phyloP scores from a whole-genome alignment of 2,329 filamentous ascomycete species.

The Beauveria caledonica region DNA sequence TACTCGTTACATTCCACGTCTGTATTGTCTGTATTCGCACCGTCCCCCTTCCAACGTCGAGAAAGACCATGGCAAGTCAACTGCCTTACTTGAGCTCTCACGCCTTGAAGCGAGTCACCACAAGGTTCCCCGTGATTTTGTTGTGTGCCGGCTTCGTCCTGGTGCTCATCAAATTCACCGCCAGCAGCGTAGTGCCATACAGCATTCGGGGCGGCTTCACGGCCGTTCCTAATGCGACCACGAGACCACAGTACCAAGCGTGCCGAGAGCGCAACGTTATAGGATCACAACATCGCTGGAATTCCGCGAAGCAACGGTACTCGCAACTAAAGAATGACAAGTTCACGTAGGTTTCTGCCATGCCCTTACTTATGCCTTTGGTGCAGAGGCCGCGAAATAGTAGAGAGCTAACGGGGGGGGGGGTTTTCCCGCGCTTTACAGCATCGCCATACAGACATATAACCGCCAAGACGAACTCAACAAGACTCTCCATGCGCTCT shows the following conservation, averaged over 20 bases:
- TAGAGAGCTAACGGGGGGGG: neutral
- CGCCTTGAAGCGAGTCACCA: slow-evolving; percentile 31
- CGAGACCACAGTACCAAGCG: neutral
- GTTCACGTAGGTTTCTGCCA: neutral
- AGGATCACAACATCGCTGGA: neutral
- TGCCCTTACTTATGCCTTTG: neutral
- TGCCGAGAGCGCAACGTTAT: neutral
- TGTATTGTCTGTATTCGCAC: slow-evolving; percentile 40
- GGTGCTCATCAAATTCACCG: slow-evolving; percentile 36
- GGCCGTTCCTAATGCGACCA: neutral
- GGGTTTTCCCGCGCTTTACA: neutral
- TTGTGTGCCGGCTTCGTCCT: slow-evolving; percentile 19
- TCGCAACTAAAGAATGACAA: neutral
- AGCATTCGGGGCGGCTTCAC: neutral
- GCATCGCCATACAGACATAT: slow-evolving; percentile 1
- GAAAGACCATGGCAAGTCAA: slow-evolving; percentile 17
- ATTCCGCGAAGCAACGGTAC: neutral
- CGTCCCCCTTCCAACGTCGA: slow-evolving; percentile 31
- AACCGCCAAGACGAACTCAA: slow-evolving; percentile 16
- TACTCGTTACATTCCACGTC: slow-evolving; percentile 31
- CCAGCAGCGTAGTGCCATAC: slow-evolving; percentile 25
- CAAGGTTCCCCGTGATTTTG: slow-evolving; percentile 22
- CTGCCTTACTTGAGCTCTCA: slow-evolving; percentile 18
- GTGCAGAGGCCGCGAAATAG: neutral
- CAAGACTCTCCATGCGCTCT: slow-evolving; percentile 21